Base-by-base conservation (phyloP, 257 asterid species). In the Misopates orontium region DNA sequence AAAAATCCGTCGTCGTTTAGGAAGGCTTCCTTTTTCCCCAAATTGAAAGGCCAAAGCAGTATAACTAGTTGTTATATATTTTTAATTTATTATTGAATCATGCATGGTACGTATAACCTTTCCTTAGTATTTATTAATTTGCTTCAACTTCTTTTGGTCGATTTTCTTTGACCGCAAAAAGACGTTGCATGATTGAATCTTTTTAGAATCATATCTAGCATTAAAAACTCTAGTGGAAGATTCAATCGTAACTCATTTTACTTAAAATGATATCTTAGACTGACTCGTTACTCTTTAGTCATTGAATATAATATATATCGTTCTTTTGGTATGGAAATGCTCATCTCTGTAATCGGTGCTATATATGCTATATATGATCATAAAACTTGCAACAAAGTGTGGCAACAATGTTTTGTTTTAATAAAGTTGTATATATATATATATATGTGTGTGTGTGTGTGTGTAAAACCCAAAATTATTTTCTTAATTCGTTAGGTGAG, bases 1-100 rank as follows among this genome's bases (percentile, higher is more conserved):
- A 36, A 36, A 36, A 9, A 36, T 36, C 42, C 1, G 42, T 3
- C 1, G 42, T 3, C 42, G 42, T 36, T 36, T 58, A 25, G 17
- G 64, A 44, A 36, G 32, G 48, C 17, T 31, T 59, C 64, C 39
- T 39, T 59, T 59, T 48, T 36, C 64, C 64, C 20, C 64, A 59
- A 59, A 59, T 42, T 59, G 7, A 59, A 32, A 59, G 7, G 50
- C 49, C 22, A 59, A 32, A 32, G n/a, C 19, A 19, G 13, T 0
- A 17, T 32, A 59, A 21, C 10, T 36, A 36, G 20, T 59, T 23
- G 4, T 59, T 8, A 15, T 16, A 16, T 22, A 58, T 58, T 8
- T 58, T 1, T n/a, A n/a, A 42, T 8, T 31, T 17, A 22, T 2
- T 20, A 17, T 57, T 58, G 10, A 32, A 58, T 20, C 17, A 18